Evolutionary conservation across 1,139 yeast genomes (phyloP).

Genomic region (Diutina pseudorugosa): DNA sequence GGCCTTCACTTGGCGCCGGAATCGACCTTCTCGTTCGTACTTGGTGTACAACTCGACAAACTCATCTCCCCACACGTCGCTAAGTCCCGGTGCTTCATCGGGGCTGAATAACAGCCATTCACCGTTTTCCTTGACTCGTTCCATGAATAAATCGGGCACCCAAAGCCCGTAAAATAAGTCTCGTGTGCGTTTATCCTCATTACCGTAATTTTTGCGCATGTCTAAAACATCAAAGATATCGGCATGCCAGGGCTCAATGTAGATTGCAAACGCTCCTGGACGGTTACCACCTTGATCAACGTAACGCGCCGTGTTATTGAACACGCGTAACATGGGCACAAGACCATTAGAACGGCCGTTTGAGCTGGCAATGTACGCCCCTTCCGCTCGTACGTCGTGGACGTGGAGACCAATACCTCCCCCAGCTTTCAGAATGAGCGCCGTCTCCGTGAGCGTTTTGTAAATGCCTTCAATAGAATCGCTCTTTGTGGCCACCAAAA

Average conservation of each 20-base stretch:
- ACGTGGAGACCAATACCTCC: conserved; percentile 86
- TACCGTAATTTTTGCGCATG: conserved; percentile 82
- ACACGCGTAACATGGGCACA: conserved; percentile 83
- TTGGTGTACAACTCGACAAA: conserved; percentile 57
- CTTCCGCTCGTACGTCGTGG: conserved; percentile 75
- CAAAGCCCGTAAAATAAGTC: conserved; percentile 86
- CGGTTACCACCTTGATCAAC: conserved; percentile 94
- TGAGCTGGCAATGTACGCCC: conserved; percentile 80
- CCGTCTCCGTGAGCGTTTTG: conserved; percentile 77
- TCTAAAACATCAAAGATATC: conserved; percentile 78
- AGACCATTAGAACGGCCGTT: conserved; percentile 85
- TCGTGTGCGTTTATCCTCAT: conserved; percentile 83
- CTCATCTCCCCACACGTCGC: conserved; percentile 73
- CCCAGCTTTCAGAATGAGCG: conserved; percentile 78
- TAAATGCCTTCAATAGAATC: conserved; percentile 82
- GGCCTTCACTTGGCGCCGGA: conserved; percentile 66
- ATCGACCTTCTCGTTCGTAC: conserved; percentile 54
- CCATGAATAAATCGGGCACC: conserved; percentile 86
- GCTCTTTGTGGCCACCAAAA: conserved; percentile 78
- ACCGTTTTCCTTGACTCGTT: conserved; percentile 66
- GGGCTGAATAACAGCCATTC: conserved; percentile 87
- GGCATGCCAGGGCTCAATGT: conserved; percentile 87
- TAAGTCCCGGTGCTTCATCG: conserved; percentile 74
- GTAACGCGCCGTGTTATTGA: conserved; percentile 83
- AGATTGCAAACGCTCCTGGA: conserved; percentile 87